Percentiles rank a stretch among this genome's conserved stretches.
Conservation (phyloP, 2,329 filamentous ascomycete species). For the Mollisia scopiformis region DNA sequence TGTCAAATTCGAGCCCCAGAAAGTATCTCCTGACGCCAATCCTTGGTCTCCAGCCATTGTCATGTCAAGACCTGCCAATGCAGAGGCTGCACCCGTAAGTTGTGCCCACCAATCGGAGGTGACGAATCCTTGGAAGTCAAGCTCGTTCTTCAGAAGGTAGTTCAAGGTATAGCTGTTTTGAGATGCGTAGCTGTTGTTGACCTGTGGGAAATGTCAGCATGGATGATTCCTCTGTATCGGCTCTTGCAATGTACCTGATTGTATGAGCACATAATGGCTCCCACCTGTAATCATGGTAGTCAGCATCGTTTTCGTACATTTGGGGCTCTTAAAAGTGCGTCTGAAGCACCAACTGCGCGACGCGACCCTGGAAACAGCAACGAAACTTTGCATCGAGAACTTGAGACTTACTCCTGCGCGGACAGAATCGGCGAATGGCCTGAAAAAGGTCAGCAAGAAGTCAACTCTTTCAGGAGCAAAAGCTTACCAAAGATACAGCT, state of each 20-base stretch:
- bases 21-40: conserved; percentile 65
- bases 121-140: conserved; percentile 80
- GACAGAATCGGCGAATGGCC: conserved; percentile 57
- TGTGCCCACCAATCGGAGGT: conserved; percentile 82
- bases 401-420: conserved; percentile 77
- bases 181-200: conserved; percentile 81
- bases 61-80: conserved; percentile 83
- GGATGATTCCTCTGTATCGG: background rate
- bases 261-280: conserved; percentile 75
- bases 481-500: conserved; percentile 56
- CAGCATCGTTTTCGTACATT: too few relatives aligned
- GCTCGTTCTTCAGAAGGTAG: conserved; percentile 75
- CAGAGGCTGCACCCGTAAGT: conserved; percentile 67
- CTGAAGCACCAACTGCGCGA: too few relatives aligned
- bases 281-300: too few relatives aligned
- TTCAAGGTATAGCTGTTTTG: conserved; percentile 79
- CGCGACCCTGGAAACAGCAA: too few relatives aligned
- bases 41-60: conserved; percentile 80
- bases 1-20: conserved; percentile 85
- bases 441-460: conserved; percentile 20
- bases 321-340: too few relatives aligned
- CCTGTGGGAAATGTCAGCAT: conserved; percentile 36
- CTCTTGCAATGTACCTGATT: conserved; percentile 19
- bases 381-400: too few relatives aligned
- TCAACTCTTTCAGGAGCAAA: background rate